Evolutionary conservation across 73 alveolate genomes (phyloP), one percentile per base, ranked within the genome.

Genomic region (Blepharisma stoltei): DNA sequence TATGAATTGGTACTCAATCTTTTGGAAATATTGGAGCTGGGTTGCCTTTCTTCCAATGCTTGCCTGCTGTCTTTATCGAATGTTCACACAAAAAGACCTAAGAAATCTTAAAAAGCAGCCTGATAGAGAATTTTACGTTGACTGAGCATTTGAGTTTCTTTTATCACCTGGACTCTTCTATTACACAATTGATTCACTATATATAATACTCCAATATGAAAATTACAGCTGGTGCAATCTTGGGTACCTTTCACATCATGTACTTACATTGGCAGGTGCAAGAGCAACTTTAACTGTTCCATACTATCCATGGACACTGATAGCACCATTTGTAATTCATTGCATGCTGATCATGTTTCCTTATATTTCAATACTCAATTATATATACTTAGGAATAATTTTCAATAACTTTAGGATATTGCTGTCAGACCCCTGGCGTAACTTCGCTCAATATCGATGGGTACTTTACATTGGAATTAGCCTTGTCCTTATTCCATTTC

Each of bases 221-320:
- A 60, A 60, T 8, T 60, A 14, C 73, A 38, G 73, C 18, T 60
- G 73, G 73, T 60, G 73, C 73, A 60, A 60, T 25, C 23, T 60
- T 60, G 73, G 48, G 2, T 60, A 60, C 45, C 23, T 60, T 8
- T 14, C 18, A 1, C 73, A 60, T 60, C 73, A 60, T 25, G 0
- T 60, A 38, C 14, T 60, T 60, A 18, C 73, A 18, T 38, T 60
- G 11, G 45, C 73, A 20, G 73, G 46, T 1, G 14, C 11, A 0
- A 14, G 73, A 60, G 73, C 14, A 60, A 60, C 23, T 8, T 14
- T 60, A 38, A 60, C 49, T 38, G 46, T 60, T 25, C 38, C 73
- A 20, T 18, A 14, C 2, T 60, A 60, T 25, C 73, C 73, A 3
- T 60, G 73, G 73, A 14, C 23, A 14, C 73, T 60, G 14, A 60